Evolutionary conservation across 2,329 filamentous ascomycete species (phyloP).

Genomic region (Trichoderma lentiforme): DNA sequence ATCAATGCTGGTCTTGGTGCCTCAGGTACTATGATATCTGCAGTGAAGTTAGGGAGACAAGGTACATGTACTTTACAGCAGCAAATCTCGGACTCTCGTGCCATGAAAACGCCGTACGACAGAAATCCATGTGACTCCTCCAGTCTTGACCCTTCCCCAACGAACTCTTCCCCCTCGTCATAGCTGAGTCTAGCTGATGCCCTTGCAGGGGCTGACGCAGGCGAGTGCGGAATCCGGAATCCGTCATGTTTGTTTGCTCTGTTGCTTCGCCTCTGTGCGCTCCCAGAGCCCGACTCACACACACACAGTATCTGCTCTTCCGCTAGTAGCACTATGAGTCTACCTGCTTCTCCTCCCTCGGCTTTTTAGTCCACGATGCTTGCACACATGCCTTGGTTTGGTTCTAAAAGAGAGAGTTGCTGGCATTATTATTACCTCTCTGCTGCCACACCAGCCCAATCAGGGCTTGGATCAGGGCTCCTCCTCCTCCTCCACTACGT

Average conservation of each 20-base stretch:
- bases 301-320: neutral
- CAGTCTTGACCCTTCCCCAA: neutral
- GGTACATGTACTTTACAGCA: neutral
- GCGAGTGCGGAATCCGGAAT: neutral
- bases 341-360: neutral
- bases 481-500: slow-evolving; percentile 4
- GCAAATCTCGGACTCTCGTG: neutral
- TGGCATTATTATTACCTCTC: neutral
- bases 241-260: neutral
- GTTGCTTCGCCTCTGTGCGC: neutral
- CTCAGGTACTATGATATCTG: neutral
- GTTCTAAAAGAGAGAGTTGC: neutral
- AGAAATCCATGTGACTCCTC: slow-evolving; percentile 6
- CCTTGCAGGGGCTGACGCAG: slow-evolving; percentile 7
- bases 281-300: neutral
- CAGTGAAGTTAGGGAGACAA: neutral
- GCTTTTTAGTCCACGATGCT: neutral
- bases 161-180: neutral
- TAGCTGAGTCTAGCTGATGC: slow-evolving; percentile 11
- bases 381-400: neutral
- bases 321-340: neutral
- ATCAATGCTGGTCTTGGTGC: neutral
- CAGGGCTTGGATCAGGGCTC: slow-evolving; percentile 13
- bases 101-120: neutral
- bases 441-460: slow-evolving; percentile 7